Evolutionary conservation across 306 rosid genomes (phyloP), one percentile per base, ranked within the genome.

Genomic region (Rubus parviflorus): DNA sequence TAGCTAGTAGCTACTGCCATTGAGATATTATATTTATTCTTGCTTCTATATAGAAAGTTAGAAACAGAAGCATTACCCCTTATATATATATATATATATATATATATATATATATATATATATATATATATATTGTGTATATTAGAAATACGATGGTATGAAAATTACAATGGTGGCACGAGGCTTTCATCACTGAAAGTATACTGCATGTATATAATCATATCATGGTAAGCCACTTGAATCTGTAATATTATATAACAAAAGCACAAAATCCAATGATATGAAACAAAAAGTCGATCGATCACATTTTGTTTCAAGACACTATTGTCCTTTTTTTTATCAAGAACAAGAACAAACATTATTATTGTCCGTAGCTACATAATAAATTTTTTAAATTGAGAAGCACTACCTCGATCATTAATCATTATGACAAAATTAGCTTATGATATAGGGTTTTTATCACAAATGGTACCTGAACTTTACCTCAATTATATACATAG

Each of bases 361-460:
- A 8, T 49, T 11, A 12, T 37, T 61, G 66, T 35, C 42, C 46
- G 46, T 41, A 68, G 19, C 15, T 30, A 7, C 57, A 35, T 61
- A 23, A 17, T 25, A 5, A 48, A 62, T 35, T 25, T 22, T 68
- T 46, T 41, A 43, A 15, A 23, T 15, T 23, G 11, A 58, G 56
- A 74, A 45, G 78, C 78, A 74, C 78, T 61, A 30, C 53, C 49
- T 64, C n/a, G n/a, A n/a, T n/a, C 9, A 4, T 64, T 64, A 64
- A 64, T 73, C 38, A 38, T 63, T 22, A 52, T 76, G 23, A 54
- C 5, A 63, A 22, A 41, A 43, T n/a, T 41, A 35, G 68, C 45
- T 62, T 14, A 61, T 61, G 43, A 30, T 61, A 61, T 30, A 2
- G n/a, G n/a, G n/a, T n/a, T n/a, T n/a, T n/a, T n/a, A n/a, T n/a